Evolutionary conservation across 768 basidiomycete species (phyloP).

Genomic region (Pulveroboletus frians): DNA sequence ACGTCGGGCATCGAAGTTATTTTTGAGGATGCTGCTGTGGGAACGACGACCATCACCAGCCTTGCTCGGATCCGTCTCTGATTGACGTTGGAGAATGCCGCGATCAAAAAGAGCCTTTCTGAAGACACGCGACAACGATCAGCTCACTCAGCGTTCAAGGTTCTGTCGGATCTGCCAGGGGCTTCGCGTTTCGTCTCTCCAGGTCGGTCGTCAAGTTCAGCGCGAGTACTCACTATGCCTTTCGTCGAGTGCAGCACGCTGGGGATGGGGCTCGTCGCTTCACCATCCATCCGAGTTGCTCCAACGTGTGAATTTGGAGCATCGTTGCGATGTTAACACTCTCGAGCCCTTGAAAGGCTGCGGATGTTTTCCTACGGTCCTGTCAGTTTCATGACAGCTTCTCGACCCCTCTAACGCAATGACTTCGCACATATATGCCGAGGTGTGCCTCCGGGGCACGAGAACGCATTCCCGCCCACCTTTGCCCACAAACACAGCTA

Average conservation of each 20-base stretch:
- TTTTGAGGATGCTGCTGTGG: too few species aligned
- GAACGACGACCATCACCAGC: too few species aligned
- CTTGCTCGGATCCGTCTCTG: too few species aligned
- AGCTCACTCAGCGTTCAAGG: too few species aligned
- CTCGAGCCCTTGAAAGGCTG: background rate
- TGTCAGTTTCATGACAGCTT: slow-evolving; percentile 12
- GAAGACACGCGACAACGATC: too few species aligned
- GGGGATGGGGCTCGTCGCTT: background rate
- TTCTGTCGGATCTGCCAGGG: too few species aligned
- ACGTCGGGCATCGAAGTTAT: too few species aligned
- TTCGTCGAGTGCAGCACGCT: background rate
- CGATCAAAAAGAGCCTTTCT: too few species aligned
- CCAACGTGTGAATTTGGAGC: background rate
- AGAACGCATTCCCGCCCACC: slow-evolving; percentile 1
- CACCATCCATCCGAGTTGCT: too few species aligned
- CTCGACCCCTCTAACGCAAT: slow-evolving; percentile 5
- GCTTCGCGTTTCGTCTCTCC: too few species aligned
- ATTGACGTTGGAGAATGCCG: too few species aligned
- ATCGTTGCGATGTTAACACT: slow-evolving; percentile 2
- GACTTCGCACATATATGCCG: slow-evolving; percentile 15
- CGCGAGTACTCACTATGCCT: background rate
- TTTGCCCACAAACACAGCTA: slow-evolving; percentile 1
- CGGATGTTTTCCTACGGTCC: slow-evolving; percentile 6
- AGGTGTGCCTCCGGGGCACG: background rate
- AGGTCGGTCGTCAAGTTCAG: too few species aligned